These are phyloP conservation scores for Pulveroboletus frians DNA, from an alignment of 768 basidiomycete genomes.

Conservation along the genomic window DNA sequence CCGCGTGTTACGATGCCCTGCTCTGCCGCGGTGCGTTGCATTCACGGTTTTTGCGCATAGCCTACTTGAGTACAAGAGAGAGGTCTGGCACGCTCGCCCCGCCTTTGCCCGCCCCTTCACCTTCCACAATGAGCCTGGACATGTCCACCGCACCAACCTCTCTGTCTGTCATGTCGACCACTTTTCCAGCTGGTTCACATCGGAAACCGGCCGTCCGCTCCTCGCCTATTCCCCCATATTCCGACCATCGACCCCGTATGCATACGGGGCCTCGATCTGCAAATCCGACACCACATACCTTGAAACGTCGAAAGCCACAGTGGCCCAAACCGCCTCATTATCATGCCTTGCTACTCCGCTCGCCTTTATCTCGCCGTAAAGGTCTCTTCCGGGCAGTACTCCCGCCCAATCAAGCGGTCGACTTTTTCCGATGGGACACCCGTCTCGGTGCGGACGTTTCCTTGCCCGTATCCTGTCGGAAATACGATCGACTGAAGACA, in stretches of 20 bases:
- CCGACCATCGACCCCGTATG: slow-evolving; percentile 3
- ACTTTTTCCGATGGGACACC: slow-evolving; percentile 26
- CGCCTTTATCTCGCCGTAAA: slow-evolving; percentile 21
- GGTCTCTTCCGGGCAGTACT: slow-evolving; percentile 23
- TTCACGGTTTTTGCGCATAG: slow-evolving; percentile 26
- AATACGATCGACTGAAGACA: background rate
- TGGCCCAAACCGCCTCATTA: slow-evolving; percentile 28
- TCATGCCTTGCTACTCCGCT: slow-evolving; percentile 25
- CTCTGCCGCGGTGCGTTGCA: slow-evolving; percentile 24
- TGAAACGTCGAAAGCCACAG: slow-evolving; percentile 11
- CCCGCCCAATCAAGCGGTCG: slow-evolving; percentile 15
- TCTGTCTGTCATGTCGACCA: background rate
- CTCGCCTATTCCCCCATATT: background rate
- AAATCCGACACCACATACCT: slow-evolving; percentile 3
- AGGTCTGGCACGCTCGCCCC: background rate
- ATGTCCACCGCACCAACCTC: background rate
- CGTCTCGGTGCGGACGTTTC: slow-evolving; percentile 1
- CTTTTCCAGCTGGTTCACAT: background rate
- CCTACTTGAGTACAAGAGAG: slow-evolving; percentile 13
- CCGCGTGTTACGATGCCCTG: slow-evolving; percentile 16
- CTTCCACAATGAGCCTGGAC: background rate
- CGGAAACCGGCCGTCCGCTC: background rate
- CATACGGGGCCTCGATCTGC: slow-evolving; percentile 3
- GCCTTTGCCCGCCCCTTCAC: background rate
- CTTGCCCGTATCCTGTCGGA: background rate